Conservation (phyloP, 1,139 yeast species). For the Taphrina deformans region DNA sequence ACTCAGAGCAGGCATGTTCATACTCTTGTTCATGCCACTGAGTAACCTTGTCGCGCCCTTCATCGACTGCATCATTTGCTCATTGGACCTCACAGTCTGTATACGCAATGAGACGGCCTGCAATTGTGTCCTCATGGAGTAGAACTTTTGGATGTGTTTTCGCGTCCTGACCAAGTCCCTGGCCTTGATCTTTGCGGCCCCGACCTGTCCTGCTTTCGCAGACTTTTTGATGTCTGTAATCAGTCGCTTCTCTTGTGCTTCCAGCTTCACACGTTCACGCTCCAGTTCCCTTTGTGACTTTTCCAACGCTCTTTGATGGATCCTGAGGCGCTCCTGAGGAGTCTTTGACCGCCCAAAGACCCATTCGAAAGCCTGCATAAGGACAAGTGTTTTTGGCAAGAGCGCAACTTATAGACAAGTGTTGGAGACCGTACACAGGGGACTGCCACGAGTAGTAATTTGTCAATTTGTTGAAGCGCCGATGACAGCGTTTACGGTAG, state of each 20-base stretch:
- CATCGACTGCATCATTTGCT: slow-evolving; percentile 95
- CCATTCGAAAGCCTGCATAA: slow-evolving; percentile 80
- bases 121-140: slow-evolving; percentile 89
- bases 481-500: too few relatives aligned
- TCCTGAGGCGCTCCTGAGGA: slow-evolving; percentile 87
- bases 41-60: slow-evolving; percentile 83
- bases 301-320: slow-evolving; percentile 89
- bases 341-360: slow-evolving; percentile 90
- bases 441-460: too few relatives aligned
- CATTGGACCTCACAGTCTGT: slow-evolving; percentile 84
- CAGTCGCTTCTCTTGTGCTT: slow-evolving; percentile 85
- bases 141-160: slow-evolving; percentile 72
- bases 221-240: slow-evolving; percentile 82
- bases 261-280: slow-evolving; percentile 80
- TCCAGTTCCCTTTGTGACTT: slow-evolving; percentile 90
- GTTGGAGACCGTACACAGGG: not conserved
- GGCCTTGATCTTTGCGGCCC: slow-evolving; percentile 91
- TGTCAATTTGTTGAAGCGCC: too few relatives aligned
- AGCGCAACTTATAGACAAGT: not conserved
- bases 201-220: slow-evolving; percentile 84
- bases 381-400: not conserved
- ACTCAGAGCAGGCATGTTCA: slow-evolving; percentile 87
- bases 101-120: slow-evolving; percentile 91
- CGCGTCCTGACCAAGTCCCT: slow-evolving; percentile 89
- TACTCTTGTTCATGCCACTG: slow-evolving; percentile 80